Base-by-base conservation (phyloP, 257 asterid genomes). In the Datura wrightii region DNA sequence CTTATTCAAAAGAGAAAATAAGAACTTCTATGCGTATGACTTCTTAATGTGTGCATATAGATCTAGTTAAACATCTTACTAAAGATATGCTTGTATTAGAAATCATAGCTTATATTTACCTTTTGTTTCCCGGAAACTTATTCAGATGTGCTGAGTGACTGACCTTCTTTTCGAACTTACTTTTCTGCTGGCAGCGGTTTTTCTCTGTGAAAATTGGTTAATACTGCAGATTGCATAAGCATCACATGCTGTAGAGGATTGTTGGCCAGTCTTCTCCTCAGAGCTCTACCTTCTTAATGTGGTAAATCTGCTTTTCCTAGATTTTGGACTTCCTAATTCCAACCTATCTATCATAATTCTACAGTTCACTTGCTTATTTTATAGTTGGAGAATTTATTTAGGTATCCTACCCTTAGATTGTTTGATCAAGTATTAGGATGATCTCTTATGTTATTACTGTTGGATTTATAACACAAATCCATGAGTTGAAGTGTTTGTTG, bases 181-280 rank as follows among this genome's bases (percentile, higher is more conserved):
- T 10, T 69, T 50, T 76, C 44, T 74, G 44, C 81, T 48, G 81
- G 24, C 59, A 76, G 44, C 0, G 4, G 60, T 24, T 24, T 72
- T 46, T 50, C 81, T 76, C 60, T 0, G 59, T 50, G 81, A 76
- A 72, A 48, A 9, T 76, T 52, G 62, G 58, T 48, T 11, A 50
- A 76, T 44, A 6, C 13, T 24, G 81, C 62, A 24, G 81, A 31
- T 24, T 76, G 14, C 62, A 50, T 54, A 24, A 50, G 46, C 82
- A 76, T 76, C 82, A 39, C 53, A 48, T 31, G 44, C 62, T 50
- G 62, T 50, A 31, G 7, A 48, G 44, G 82, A 24, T 76, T 31
- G 60, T 76, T 76, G 81, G 81, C 44, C 56, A 11, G 44, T 50
- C 62, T 76, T 76, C 60, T 24, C 60, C 11, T 50, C 62, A 24